These are phyloP conservation scores for Claviceps sp. DNA, from an alignment of 2,329 filamentous ascomycete species.

Conservation along the genomic window DNA sequence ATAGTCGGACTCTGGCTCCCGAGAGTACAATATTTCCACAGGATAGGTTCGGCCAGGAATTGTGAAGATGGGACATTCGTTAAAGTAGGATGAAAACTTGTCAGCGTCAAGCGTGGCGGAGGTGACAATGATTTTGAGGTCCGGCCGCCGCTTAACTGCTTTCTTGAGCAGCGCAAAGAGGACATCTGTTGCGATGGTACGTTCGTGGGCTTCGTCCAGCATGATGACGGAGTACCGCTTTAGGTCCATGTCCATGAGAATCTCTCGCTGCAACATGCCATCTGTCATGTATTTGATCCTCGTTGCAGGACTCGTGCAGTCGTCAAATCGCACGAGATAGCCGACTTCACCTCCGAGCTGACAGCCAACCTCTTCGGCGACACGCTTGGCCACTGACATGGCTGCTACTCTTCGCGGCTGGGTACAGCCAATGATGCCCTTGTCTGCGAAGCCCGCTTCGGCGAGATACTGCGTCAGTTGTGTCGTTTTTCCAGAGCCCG, in stretches of 20 bases:
- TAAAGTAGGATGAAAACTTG: constrained; percentile 94
- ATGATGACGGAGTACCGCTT: constrained; percentile 92
- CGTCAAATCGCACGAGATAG: constrained; percentile 95
- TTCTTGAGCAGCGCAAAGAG: constrained; percentile 92
- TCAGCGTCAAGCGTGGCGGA: constrained; percentile 94
- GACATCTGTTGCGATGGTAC: constrained; percentile 91
- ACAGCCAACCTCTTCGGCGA: constrained; percentile 89
- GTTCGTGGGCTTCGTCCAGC: constrained; percentile 95
- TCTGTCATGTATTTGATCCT: constrained; percentile 99
- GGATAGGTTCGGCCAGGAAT: constrained; percentile 93
- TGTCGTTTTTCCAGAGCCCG: constrained; percentile 93
- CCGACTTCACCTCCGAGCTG: constrained; percentile 84
- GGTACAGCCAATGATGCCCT: constrained; percentile 88
- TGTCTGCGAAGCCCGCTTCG: constrained; percentile 77
- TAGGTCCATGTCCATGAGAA: constrained; percentile 80
- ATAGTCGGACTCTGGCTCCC: constrained; percentile 92
- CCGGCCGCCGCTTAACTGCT: constrained; percentile 69
- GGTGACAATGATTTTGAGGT: constrained; percentile 91
- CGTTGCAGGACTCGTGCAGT: constrained; percentile 75
- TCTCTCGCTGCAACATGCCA: constrained; percentile 92
- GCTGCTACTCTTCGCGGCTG: constrained; percentile 94
- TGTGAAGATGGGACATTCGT: constrained; percentile 89
- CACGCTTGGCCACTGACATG: constrained; percentile 95
- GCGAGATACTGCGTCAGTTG: constrained; percentile 92
- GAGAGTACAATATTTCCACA: constrained; percentile 89